These are phyloP conservation scores for Pythium aphanidermatum DNA, from an alignment of 352 stramenopile genomes.

Conservation along the genomic window DNA sequence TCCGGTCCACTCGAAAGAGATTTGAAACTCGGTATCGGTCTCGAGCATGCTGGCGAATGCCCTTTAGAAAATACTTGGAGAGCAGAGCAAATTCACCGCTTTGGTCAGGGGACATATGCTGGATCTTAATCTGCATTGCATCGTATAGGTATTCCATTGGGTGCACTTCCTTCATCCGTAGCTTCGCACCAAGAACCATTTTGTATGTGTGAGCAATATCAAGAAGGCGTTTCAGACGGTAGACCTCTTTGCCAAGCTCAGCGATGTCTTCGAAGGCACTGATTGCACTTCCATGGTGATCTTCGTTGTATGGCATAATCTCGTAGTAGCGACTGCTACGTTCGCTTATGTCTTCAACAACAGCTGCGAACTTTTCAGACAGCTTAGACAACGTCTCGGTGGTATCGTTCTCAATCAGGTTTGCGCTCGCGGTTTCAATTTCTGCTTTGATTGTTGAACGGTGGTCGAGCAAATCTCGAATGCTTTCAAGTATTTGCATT, in stretches of 20 bases:
- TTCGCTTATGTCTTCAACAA: slow-evolving; percentile 65
- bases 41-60: too few species aligned
- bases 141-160: slow-evolving; percentile 77
- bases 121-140: slow-evolving; percentile 55
- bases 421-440: slow-evolving; percentile 33
- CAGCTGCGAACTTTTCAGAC: slow-evolving; percentile 33
- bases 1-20: too few species aligned
- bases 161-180: slow-evolving; percentile 25
- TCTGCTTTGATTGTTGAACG: slow-evolving; percentile 43
- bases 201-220: slow-evolving; percentile 76
- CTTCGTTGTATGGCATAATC: slow-evolving; percentile 72
- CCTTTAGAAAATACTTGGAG: too few species aligned
- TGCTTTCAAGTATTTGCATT: slow-evolving; percentile 37
- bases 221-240: slow-evolving; percentile 44
- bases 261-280: slow-evolving; percentile 46
- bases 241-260: slow-evolving; percentile 64
- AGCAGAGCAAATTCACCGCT: too few species aligned
- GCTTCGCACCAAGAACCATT: slow-evolving; percentile 62
- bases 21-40: too few species aligned
- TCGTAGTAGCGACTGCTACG: slow-evolving; percentile 76
- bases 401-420: slow-evolving; percentile 38
- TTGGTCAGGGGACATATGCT: too few species aligned
- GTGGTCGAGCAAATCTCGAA: slow-evolving; percentile 41
- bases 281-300: slow-evolving; percentile 47
- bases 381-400: slow-evolving; percentile 36